phyloP scores from a whole-genome alignment of 331 rosid species.

The Erythrophleum ivorense region DNA sequence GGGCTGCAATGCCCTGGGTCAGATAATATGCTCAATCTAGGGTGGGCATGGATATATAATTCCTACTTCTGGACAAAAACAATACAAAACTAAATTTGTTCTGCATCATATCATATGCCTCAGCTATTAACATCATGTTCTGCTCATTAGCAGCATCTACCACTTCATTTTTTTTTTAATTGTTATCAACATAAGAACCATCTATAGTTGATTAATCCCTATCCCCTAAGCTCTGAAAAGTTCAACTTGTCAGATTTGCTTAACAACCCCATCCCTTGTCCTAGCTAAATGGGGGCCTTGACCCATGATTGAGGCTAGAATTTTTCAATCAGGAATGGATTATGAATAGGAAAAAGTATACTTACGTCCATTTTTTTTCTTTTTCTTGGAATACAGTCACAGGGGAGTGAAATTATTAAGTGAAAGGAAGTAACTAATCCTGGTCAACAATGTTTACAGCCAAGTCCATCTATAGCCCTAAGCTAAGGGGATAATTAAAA shows the following conservation, averaged over 20 bases:
- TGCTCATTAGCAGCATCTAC: constrained; percentile 11
- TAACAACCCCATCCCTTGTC: background rate
- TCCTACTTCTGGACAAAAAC: constrained; percentile 2
- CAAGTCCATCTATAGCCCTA: background rate
- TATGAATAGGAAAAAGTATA: background rate
- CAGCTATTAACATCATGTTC: background rate
- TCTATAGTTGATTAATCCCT: background rate
- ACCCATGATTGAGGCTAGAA: background rate
- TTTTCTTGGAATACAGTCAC: background rate
- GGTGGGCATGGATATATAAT: background rate
- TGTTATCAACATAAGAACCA: constrained; percentile 22
- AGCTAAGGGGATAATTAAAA: background rate
- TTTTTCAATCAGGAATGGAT: background rate
- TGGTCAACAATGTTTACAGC: background rate
- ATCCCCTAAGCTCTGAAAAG: constrained; percentile 24
- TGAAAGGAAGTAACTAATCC: background rate
- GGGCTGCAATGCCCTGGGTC: background rate
- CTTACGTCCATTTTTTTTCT: background rate
- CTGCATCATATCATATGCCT: background rate
- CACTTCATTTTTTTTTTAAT: background rate
- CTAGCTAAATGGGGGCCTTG: background rate
- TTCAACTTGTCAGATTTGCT: background rate
- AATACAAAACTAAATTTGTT: background rate
- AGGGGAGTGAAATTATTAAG: background rate
- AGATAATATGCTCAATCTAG: background rate